These are phyloP conservation scores for Tylopilus sp. DNA, from an alignment of 1,284 basidiomycete genomes.

Conservation along the genomic window DNA sequence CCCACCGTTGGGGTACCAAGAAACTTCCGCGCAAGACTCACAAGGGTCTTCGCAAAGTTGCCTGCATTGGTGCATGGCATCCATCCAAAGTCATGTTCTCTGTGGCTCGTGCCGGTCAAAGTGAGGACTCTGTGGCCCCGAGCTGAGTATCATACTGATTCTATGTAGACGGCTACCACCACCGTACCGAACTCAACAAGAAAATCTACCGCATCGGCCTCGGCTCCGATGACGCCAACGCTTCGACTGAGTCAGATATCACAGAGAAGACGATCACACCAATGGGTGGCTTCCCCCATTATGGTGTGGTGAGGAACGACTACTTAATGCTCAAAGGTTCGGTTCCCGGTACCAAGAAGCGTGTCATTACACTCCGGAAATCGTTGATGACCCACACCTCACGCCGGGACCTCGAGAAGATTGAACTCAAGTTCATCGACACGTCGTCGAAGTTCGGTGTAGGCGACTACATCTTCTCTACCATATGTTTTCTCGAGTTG, in stretches of 20 bases:
- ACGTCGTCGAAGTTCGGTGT: conserved; percentile 94
- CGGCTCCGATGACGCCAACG: conserved; percentile 79
- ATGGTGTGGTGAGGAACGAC: conserved; percentile 98
- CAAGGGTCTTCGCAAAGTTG: conserved; percentile 99
- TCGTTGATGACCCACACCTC: conserved; percentile 86
- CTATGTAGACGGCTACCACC: conserved; percentile 88
- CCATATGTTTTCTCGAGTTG: background rate
- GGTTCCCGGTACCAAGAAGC: conserved; percentile 95
- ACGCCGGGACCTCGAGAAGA: conserved; percentile 91
- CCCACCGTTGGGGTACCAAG: conserved; percentile 99
- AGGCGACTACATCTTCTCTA: conserved; percentile 34
- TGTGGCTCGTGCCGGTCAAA: conserved; percentile 99
- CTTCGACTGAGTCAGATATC: conserved; percentile 90
- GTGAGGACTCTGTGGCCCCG: conserved; percentile 42
- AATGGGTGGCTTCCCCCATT: conserved; percentile 99
- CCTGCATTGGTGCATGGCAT: conserved; percentile 99
- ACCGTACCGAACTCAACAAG: conserved; percentile 98
- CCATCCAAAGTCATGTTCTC: conserved; percentile 99
- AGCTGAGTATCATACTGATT: conserved; percentile 14
- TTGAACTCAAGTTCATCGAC: conserved; percentile 98
- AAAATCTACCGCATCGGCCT: conserved; percentile 96
- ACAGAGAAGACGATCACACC: conserved; percentile 97
- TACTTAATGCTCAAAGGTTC: conserved; percentile 95
- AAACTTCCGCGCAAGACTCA: conserved; percentile 98
- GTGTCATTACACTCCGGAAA: conserved; percentile 91